Conservation (phyloP, 2,329 filamentous ascomycete species). For the Ophiostoma ips region DNA sequence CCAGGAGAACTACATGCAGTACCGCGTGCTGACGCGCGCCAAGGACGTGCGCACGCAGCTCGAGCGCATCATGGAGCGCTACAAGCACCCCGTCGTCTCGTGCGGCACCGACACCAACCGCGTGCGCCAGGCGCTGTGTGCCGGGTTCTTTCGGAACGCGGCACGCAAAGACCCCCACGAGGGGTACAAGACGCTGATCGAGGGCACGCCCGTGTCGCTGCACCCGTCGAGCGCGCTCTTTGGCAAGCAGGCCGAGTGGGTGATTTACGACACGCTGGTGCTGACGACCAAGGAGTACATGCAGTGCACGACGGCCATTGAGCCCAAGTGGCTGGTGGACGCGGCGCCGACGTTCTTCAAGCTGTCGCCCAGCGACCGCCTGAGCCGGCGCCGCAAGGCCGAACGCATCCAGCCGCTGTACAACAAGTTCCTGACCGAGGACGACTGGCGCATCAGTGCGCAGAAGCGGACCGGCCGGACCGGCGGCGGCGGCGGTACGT, state of each 20-base stretch:
- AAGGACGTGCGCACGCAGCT: conserved; percentile 89
- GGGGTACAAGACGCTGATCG: conserved; percentile 93
- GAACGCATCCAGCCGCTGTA: conserved; percentile 93
- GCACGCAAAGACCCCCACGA: conserved; percentile 92
- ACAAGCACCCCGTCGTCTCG: conserved; percentile 67
- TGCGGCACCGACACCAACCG: conserved; percentile 80
- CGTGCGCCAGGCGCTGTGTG: conserved; percentile 78
- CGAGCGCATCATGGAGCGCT: conserved; percentile 83
- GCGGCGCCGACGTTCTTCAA: conserved; percentile 99
- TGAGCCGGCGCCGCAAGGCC: conserved; percentile 85
- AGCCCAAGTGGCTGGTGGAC: conserved; percentile 88
- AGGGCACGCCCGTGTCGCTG: conserved; percentile 87
- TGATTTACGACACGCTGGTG: conserved; percentile 83
- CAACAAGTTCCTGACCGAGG: conserved; percentile 81
- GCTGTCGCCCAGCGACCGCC: conserved; percentile 71
- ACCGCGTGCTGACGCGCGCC: conserved; percentile 72
- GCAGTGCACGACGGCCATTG: conserved; percentile 85
- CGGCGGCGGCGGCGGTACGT: conserved; percentile 78
- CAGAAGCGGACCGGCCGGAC: conserved; percentile 75
- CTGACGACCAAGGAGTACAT: conserved; percentile 97
- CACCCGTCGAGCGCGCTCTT: conserved; percentile 87
- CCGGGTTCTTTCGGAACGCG: conserved; percentile 89
- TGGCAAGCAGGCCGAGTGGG: conserved; percentile 91
- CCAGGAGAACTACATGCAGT: conserved; percentile 95
- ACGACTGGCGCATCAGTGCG: conserved; percentile 87